Conservation (phyloP, 2,329 filamentous ascomycete species). For the Exophiala alcalophila region DNA sequence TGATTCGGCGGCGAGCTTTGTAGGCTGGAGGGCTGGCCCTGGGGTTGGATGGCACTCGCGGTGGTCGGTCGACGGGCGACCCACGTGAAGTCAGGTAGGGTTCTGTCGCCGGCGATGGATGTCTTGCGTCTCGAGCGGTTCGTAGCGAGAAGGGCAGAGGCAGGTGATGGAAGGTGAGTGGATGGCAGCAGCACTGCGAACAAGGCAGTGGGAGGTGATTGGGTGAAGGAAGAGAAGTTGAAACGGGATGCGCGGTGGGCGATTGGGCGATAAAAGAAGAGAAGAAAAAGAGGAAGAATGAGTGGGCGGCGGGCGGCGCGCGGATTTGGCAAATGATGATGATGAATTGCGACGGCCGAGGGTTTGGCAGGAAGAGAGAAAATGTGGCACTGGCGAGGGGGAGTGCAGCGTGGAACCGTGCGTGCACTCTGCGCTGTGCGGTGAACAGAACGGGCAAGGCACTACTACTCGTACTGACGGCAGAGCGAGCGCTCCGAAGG, state of each 20-base stretch:
- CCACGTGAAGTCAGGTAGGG: conserved; percentile 17
- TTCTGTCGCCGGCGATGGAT: conserved; percentile 4
- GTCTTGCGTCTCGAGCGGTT: conserved; percentile 14
- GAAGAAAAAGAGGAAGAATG: conserved; percentile 16
- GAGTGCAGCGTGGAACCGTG: no score
- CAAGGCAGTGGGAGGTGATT: conserved; percentile 23
- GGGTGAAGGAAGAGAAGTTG: conserved; percentile 20
- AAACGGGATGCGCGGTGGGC: conserved; percentile 19
- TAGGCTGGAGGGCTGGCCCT: conserved; percentile 12
- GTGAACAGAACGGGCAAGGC: no score
- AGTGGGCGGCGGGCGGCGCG: conserved; percentile 8
- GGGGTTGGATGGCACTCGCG: conserved; percentile 12
- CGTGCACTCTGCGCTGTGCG: no score
- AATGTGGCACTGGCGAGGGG: no score
- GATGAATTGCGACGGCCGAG: no score
- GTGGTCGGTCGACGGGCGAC: conserved; percentile 1
- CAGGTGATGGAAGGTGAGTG: conserved; percentile 14
- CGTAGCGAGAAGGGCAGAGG: conserved; percentile 8
- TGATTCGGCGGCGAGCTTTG: conserved; percentile 15
- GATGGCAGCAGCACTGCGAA: conserved; percentile 10
- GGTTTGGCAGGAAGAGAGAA: no score
- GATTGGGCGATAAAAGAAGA: conserved; percentile 25
- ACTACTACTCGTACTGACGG: no score
- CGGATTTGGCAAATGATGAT: no score
- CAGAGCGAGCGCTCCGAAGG: no score